Percentiles rank a stretch among this genome's conserved stretches.
phyloP scores from a whole-genome alignment of 176 grass and related monocot species.

The Bothriochloa decipiens region DNA sequence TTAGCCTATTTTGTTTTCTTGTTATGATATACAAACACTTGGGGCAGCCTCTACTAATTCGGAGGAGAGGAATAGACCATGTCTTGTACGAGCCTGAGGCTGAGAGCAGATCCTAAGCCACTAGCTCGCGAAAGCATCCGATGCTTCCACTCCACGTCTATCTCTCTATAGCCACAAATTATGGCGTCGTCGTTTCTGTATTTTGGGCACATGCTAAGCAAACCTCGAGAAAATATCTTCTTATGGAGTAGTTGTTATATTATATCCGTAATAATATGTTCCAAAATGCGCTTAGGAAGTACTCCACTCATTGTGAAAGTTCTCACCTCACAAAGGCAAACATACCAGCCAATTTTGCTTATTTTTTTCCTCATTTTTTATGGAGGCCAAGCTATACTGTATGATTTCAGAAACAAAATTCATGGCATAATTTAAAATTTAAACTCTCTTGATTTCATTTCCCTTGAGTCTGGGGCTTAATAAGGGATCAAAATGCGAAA shows the following conservation, averaged over 20 bases:
- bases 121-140: background rate
- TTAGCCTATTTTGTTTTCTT: too few relatives aligned
- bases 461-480: background rate
- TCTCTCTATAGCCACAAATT: slow-evolving; percentile 42
- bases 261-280: background rate
- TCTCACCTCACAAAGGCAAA: background rate
- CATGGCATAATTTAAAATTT: background rate
- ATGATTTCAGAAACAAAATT: background rate
- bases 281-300: background rate
- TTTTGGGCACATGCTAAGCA: background rate
- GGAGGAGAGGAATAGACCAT: background rate
- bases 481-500: background rate
- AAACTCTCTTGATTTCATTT: background rate
- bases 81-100: background rate
- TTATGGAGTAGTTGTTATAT: background rate
- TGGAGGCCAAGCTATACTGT: too few relatives aligned
- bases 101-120: slow-evolving; percentile 31
- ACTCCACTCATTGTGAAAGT: background rate
- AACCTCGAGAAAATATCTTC: background rate
- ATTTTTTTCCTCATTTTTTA: too few relatives aligned
- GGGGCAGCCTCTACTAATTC: too few relatives aligned
- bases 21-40: too few relatives aligned
- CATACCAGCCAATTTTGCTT: background rate
- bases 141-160: slow-evolving; percentile 32
- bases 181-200: background rate